These are phyloP conservation scores for Wickerhamomyces alni DNA, from an alignment of 805 yeast genomes.

Conservation along the genomic window DNA sequence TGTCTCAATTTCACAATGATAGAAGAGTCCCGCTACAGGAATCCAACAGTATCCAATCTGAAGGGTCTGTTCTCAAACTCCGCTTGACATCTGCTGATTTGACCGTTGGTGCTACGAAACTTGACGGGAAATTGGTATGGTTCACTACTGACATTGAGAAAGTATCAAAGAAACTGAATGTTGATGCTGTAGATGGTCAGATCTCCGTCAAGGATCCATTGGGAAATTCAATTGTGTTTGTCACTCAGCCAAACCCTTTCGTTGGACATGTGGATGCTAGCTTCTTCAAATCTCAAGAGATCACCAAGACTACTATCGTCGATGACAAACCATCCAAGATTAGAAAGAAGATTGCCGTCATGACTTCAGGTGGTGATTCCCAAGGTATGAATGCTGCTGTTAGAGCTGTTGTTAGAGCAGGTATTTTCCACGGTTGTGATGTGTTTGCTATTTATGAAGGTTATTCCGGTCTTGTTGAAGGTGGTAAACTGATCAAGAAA, in stretches of 20 bases:
- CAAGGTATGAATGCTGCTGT: constrained; percentile 80
- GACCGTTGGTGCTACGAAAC: constrained; percentile 22
- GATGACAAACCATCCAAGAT: background rate
- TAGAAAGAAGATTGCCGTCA: constrained; percentile 47
- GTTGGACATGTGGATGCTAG: constrained; percentile 5
- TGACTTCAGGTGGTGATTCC: constrained; percentile 82
- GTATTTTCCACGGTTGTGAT: constrained; percentile 58
- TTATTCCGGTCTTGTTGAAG: constrained; percentile 64
- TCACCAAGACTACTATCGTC: background rate
- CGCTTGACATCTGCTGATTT: constrained; percentile 27
- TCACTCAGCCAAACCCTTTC: constrained; percentile 21
- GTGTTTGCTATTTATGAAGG: constrained; percentile 70
- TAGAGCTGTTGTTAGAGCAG: constrained; percentile 64
- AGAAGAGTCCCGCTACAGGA: constrained; percentile 49
- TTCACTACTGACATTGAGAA: constrained; percentile 34
- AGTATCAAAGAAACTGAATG: constrained; percentile 18
- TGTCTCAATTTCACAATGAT: constrained; percentile 52
- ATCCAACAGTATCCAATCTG: constrained; percentile 30
- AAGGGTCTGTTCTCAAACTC: constrained; percentile 43
- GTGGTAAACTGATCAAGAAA: constrained; percentile 51
- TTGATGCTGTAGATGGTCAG: constrained; percentile 11
- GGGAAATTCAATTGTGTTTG: constrained; percentile 43
- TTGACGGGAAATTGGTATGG: constrained; percentile 33
- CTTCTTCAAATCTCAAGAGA: constrained; percentile 7
- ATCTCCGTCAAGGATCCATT: constrained; percentile 51